Evolutionary conservation across 257 asterid genomes (phyloP), one percentile per base, ranked within the genome.

Genomic region (Plectranthus barbatus): DNA sequence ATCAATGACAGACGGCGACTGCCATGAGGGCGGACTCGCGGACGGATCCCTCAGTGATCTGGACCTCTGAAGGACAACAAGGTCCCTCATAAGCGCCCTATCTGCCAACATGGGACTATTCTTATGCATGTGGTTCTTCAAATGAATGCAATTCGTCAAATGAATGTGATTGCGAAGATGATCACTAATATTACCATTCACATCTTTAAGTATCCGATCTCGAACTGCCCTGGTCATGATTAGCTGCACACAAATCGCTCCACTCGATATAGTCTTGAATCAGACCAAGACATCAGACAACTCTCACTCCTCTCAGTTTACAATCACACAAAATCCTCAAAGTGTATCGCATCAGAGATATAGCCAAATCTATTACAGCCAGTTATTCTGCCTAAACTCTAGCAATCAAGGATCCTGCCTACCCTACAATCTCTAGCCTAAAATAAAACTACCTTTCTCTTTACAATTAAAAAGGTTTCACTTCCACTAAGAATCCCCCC

Each of bases 121-220:
- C 83, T 90, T 93, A 70, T 87, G 96, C 88, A 90, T 93, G 65
- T 87, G 95, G 79, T 91, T 86, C 86, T 91, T 93, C 81, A 93
- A 75, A 80, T 93, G 99, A 82, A 93, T 90, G 83, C 99, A 93
- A 63, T 93, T 93, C 5, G 99, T 93, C 77, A 93, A 73, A 78
- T 93, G 97, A 60, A 93, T 84, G 80, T 93, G 99, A 60, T 86
- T 90, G 33, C 95, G 89, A 8, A 93, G 80, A 71, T 93, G 99
- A 64, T 90, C 99, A 58, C 80, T 77, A 60, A 85, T 72, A 67
- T 86, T 74, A 48, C 84, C 93, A 76, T 93, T 90, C 68, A 84
- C 94, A 76, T 93, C 97, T 77, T 85, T 82, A 36, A 90, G 94
- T 67, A 90, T 76, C 70, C 94, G 86, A 72, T 93, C 95, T n/a